Percentiles rank a stretch among this genome's conserved stretches.
These are phyloP conservation scores for Lycium barbarum DNA, from an alignment of 257 asterid species.

Conservation along the genomic window DNA sequence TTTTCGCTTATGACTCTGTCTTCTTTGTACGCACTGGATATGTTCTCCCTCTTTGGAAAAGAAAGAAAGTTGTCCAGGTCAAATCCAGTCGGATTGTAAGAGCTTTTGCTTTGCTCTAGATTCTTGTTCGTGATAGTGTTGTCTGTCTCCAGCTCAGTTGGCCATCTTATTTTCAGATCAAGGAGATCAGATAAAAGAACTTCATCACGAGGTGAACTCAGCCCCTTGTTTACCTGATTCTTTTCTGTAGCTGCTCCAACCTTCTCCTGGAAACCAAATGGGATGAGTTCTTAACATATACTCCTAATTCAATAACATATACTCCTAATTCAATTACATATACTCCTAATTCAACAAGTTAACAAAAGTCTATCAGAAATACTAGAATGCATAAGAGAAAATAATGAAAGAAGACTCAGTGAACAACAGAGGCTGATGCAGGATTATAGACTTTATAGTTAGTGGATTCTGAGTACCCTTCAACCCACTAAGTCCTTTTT, in stretches of 20 bases:
- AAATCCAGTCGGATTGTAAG: slow-evolving; percentile 53
- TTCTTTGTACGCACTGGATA: slow-evolving; percentile 42
- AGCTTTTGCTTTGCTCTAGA: slow-evolving; percentile 47
- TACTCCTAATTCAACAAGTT: slow-evolving; percentile 2
- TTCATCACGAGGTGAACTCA: slow-evolving; percentile 48
- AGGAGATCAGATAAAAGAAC: slow-evolving; percentile 67
- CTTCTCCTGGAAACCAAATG: slow-evolving; percentile 68
- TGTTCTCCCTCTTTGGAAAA: slow-evolving; percentile 41
- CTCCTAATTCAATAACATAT: background rate
- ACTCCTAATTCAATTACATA: background rate
- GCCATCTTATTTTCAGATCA: slow-evolving; percentile 63
- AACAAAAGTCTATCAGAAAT: background rate
- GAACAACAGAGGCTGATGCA: background rate
- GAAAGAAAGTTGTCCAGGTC: slow-evolving; percentile 68
- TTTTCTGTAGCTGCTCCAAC: slow-evolving; percentile 51
- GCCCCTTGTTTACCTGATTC: slow-evolving; percentile 55
- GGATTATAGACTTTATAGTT: background rate
- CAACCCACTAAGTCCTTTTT: background rate
- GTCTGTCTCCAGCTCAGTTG: slow-evolving; percentile 50
- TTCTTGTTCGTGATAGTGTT: slow-evolving; percentile 42
- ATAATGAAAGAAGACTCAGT: slow-evolving; percentile 12
- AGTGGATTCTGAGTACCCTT: background rate
- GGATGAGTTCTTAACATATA: slow-evolving; percentile 16
- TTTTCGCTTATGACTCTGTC: slow-evolving; percentile 34
- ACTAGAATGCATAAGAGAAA: background rate